These are phyloP conservation scores for Pochonia chlamydosporia DNA, from an alignment of 2,329 filamentous ascomycete genomes.

Conservation along the genomic window DNA sequence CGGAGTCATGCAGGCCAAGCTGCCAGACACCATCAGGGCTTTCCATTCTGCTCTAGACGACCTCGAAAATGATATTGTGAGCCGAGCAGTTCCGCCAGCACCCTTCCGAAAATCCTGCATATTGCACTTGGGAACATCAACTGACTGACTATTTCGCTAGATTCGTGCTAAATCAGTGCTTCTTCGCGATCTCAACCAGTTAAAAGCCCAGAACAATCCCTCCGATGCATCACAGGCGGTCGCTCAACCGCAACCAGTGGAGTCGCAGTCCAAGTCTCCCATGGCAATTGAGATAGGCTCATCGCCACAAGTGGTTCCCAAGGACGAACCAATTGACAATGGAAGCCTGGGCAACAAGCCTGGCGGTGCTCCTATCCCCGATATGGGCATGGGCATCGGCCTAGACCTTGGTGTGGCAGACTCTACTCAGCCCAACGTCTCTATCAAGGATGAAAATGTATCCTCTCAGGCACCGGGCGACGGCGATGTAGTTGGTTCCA, in stretches of 20 bases:
- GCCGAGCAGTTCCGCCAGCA: background rate
- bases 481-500: background rate
- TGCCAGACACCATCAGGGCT: slow-evolving; percentile 39
- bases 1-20: slow-evolving; percentile 31
- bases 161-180: slow-evolving; percentile 48
- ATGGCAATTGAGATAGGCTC: slow-evolving; percentile 31
- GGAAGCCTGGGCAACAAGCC: slow-evolving; percentile 25
- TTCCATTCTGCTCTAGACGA: slow-evolving; percentile 52
- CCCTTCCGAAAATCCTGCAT: background rate
- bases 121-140: background rate
- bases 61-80: slow-evolving; percentile 52
- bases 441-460: slow-evolving; percentile 17
- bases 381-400: slow-evolving; percentile 55
- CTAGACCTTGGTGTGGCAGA: slow-evolving; percentile 31
- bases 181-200: slow-evolving; percentile 44
- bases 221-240: slow-evolving; percentile 8
- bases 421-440: slow-evolving; percentile 10
- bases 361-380: slow-evolving; percentile 48
- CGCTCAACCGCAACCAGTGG: slow-evolving; percentile 21
- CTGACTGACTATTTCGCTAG: slow-evolving; percentile 14
- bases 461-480: slow-evolving; percentile 1
- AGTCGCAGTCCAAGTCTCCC: slow-evolving; percentile 29
- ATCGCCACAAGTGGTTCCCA: slow-evolving; percentile 21
- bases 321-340: slow-evolving; percentile 26
- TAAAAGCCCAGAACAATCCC: slow-evolving; percentile 22